phyloP scores from a whole-genome alignment of 75 land plant species.

The Selaginella moellendorffii region DNA sequence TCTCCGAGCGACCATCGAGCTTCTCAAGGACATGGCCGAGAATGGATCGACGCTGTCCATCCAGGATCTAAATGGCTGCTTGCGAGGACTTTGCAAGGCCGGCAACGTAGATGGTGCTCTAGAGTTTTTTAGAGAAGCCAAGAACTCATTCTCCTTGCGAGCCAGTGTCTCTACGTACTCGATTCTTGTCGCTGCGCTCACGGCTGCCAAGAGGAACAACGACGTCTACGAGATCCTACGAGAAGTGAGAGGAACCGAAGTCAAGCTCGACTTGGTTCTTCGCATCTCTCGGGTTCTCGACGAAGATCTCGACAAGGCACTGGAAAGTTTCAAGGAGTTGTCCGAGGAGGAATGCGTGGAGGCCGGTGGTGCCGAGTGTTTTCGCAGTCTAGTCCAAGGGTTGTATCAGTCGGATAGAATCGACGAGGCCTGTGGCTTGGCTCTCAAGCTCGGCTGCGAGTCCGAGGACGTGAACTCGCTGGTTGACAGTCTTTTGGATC shows the following conservation, averaged over 20 bases:
- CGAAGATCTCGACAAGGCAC: not conserved
- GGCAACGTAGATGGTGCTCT: not conserved
- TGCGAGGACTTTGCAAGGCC: not conserved
- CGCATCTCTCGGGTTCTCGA: not conserved
- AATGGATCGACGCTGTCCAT: too few relatives aligned
- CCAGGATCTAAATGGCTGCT: not conserved
- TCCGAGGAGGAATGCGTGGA: not conserved
- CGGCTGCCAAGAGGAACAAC: not conserved
- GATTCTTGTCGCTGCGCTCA: not conserved
- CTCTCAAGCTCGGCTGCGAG: not conserved
- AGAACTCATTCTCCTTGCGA: not conserved
- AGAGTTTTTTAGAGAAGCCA: not conserved
- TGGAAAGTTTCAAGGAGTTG: not conserved
- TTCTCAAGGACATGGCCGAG: not conserved
- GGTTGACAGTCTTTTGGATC: not conserved
- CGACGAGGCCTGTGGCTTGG: not conserved
- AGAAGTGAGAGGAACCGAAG: not conserved
- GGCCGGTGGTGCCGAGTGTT: not conserved
- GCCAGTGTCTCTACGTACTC: not conserved
- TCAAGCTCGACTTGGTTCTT: not conserved
- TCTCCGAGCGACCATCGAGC: not conserved
- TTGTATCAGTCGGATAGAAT: not conserved
- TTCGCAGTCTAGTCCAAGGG: not conserved
- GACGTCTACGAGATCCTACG: not conserved
- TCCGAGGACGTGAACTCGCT: not conserved